Evolutionary conservation across 129 eudicot species (phyloP), one percentile per base, ranked within the genome.

Genomic region (Artemisia annua): DNA sequence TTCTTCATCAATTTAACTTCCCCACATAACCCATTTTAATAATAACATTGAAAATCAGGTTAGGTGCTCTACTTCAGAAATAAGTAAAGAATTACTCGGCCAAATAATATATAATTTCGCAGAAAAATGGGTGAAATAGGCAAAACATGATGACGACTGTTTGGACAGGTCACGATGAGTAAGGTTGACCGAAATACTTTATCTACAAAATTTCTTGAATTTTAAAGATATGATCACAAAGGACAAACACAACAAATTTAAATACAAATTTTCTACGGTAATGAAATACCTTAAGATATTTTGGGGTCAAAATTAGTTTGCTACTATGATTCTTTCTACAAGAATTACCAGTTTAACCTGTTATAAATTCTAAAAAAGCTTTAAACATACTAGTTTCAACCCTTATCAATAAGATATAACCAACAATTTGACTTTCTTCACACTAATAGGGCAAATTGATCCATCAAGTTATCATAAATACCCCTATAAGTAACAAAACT

Each of bases 1-100:
- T n/a, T 46, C 68, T 26, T 26, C 24, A 14, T 19, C 44, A 2
- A 44, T 72, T 49, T 28, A 48, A 11, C 62, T 35, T 11, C 7
- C 65, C 65, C 35, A 57, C 59, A 4, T 18, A 56, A 17, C 28
- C 62, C 62, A 56, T 22, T 59, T 59, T 59, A 44, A 60, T 19
- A 7, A 5, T 60, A 13, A 24, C 5, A 5, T 6, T 56, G 16
- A 7, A 60, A 60, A 60, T 1, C 43, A 60, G 14, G 15, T 5
- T 60, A 26, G 65, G 22, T 18, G 62, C 44, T 39, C 44, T 39
- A 39, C 44, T 39, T 39, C 10, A 39, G 44, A 39, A 39, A 39
- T 39, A 39, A 39, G 44, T 39, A 39, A 39, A 39, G 44, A 39
- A 4, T 8, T 18, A 18, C 19, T 18, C 13, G 11, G 62, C 11